These are phyloP conservation scores for Isabelozyma gotoi DNA, from an alignment of 805 yeast species.

Conservation along the genomic window DNA sequence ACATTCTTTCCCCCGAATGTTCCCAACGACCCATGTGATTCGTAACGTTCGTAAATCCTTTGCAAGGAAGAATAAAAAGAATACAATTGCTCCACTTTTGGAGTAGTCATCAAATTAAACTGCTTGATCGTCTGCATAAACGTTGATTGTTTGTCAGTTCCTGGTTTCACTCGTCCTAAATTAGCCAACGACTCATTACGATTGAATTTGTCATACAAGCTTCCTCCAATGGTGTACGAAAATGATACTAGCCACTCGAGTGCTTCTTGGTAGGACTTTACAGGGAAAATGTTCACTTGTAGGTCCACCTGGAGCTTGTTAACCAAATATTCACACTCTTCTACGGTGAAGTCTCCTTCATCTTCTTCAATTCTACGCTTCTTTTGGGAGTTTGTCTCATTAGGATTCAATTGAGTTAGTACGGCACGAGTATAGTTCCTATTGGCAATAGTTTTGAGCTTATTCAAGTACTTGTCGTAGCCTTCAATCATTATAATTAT, in stretches of 20 bases:
- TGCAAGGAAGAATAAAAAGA: constrained; percentile 41
- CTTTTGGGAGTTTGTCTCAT: constrained; percentile 5
- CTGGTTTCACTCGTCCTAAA: constrained; percentile 56
- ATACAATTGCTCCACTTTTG: constrained; percentile 47
- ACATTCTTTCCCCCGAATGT: constrained; percentile 46
- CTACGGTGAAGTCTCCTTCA: constrained; percentile 12
- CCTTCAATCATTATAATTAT: constrained; percentile 50
- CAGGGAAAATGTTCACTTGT: constrained; percentile 51
- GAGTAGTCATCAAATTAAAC: constrained; percentile 56
- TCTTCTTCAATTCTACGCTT: constrained; percentile 4
- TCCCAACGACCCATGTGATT: constrained; percentile 16
- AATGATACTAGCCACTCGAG: constrained; percentile 55
- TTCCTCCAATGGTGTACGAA: constrained; percentile 52
- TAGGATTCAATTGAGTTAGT: constrained; percentile 14
- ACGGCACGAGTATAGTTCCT: constrained; percentile 41
- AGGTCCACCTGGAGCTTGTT: constrained; percentile 46
- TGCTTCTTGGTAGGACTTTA: constrained; percentile 47
- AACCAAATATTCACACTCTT: constrained; percentile 41
- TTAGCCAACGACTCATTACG: constrained; percentile 56
- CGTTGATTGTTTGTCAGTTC: constrained; percentile 46
- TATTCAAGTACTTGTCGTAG: constrained; percentile 44
- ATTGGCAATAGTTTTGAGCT: constrained; percentile 46
- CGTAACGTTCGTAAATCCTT: constrained; percentile 25
- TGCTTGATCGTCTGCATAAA: constrained; percentile 53
- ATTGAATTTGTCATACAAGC: constrained; percentile 55